Evolutionary conservation across 1,139 yeast genomes (phyloP), one percentile per base, ranked within the genome.

Genomic region (Yamadazyma friedrichii): DNA sequence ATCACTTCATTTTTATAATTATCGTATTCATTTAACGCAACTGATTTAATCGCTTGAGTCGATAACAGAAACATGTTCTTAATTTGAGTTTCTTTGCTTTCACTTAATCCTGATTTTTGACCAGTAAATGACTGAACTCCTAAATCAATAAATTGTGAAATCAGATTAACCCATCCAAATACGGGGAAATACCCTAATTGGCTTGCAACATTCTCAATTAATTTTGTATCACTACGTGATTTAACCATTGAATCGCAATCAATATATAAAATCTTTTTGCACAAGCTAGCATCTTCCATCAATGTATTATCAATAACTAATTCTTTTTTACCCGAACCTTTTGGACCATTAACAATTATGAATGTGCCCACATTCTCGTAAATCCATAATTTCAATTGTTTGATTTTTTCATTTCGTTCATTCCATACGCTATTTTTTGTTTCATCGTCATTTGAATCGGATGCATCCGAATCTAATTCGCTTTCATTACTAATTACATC

Each of bases 141-240:
- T 52, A 94, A 74, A 62, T 93, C 98, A 40, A 88, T 67, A 46
- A 89, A 84, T 46, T 81, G 80, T 0, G 96, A 80, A 17, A 91
- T 67, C 4, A 87, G 78, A 57, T 88, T 88, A 48, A 91, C 68
- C 96, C 98, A 93, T 9, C 96, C 87, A 60, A 93, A 93, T 3
- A 88, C 84, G 0, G 98, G 98, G 67, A 79, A 88, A 61, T 93
- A 93, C 0, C 98, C 98, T 29, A 89, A 58, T 57, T 88, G 91
- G 30, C 65, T 67, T 0, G 98, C 89, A 10, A 89, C 77, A 36
- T 75, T 74, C 43, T 77, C 76, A 39, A 93, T 67, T 49, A 88
- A 80, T 24, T 75, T 74, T 2, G 84, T 71, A 45, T 89, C 97
- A 20, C 83, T 80, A 52, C 96, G 70, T 2, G 94, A 71, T 53